Evolutionary conservation across 768 basidiomycete species (phyloP).

Genomic region (Mrakia gelida): DNA sequence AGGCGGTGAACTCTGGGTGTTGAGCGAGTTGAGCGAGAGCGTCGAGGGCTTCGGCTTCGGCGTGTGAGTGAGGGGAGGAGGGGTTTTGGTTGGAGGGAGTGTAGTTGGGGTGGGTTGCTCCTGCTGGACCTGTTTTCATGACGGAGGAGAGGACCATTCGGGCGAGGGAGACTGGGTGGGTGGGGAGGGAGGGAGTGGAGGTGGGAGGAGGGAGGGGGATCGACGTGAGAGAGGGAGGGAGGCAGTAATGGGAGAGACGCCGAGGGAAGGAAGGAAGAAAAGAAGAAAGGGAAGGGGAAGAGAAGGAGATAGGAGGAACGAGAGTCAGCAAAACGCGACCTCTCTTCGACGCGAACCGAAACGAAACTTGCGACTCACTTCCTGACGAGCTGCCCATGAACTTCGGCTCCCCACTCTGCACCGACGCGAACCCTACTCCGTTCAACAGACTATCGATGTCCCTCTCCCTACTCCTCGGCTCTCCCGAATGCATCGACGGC

Average conservation of each 20-base stretch:
- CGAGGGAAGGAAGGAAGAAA: neutral
- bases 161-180: constrained; percentile 29
- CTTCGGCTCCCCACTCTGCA: constrained; percentile 28
- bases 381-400: constrained; percentile 30
- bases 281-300: neutral
- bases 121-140: constrained; percentile 33
- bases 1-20: constrained; percentile 30
- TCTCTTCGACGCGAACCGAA: neutral
- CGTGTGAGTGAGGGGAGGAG: constrained; percentile 21
- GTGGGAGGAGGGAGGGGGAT: too few relatives aligned
- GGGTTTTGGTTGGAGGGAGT: constrained; percentile 14
- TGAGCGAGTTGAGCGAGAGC: constrained; percentile 32
- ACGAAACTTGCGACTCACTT: constrained; percentile 12
- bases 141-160: constrained; percentile 32
- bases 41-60: constrained; percentile 32
- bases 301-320: too few relatives aligned
- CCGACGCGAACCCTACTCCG: constrained; percentile 28
- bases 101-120: constrained; percentile 34
- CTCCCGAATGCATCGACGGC: constrained; percentile 12
- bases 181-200: too few relatives aligned
- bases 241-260: too few relatives aligned
- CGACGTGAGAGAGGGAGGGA: neutral
- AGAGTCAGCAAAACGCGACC: neutral
- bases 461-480: constrained; percentile 18
- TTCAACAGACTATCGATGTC: constrained; percentile 30